Evolutionary conservation across 2,329 filamentous ascomycete species (phyloP), one percentile per base, ranked within the genome.

Genomic region (Emmonsia crescens): DNA sequence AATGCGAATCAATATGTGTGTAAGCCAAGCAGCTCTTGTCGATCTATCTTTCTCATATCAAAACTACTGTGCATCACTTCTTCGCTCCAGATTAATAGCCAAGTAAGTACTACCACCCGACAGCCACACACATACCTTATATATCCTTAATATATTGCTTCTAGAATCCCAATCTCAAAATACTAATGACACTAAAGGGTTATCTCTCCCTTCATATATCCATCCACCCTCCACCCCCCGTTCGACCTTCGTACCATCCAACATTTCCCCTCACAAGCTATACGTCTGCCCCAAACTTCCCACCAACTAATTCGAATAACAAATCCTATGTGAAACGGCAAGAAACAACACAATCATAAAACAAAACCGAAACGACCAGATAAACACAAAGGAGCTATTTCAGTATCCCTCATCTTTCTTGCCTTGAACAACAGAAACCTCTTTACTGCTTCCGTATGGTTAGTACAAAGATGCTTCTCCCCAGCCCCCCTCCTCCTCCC

Each of bases 361-460:
- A 57, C 38, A 57, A 27, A 44, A 57, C 38, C 55, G 27, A 57
- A 57, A 46, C 40, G 27, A 57, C 24, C 54, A n/a, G 24, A 44
- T 46, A 31, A 27, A n/a, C 38, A 57, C 55, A 57, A 57, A 57
- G 55, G 40, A 46, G 40, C 38, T 57, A 57, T 46, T 57, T 57
- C 40, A 46, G 55, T 57, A 33, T 33, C 40, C 24, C 40, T 16
- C 40, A 42, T 16, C 40, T n/a, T 29, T 42, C 54, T 57, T 44
- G 55, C 46, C 40, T 57, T 57, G 40, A 57, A 14, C 36, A 59
- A 19, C 57, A 59, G 40, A 59, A 21, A 33, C 40, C 29, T 19
- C n/a, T 49, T 40, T 51, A 27, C 57, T 59, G 57, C 57, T 59
- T 49, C 57, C 57, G 57, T 59, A 59, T 27, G 44, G 40, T 59